Base-by-base conservation (phyloP, 2,329 filamentous ascomycete species). In the Elsinoe perseae region DNA sequence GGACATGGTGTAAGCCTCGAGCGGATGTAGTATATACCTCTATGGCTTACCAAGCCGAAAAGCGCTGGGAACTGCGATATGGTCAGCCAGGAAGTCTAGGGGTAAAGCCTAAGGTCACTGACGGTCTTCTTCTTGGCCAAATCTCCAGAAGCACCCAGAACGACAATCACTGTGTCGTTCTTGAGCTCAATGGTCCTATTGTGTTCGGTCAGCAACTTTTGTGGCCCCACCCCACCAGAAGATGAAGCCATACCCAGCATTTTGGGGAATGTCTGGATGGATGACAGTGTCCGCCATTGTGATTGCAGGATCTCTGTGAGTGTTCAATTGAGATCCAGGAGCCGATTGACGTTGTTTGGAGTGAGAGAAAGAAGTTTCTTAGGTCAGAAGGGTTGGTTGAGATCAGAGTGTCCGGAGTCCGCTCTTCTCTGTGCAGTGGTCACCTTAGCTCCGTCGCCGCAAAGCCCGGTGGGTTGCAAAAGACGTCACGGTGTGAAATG, bases 61-160 rank as follows among this genome's bases (percentile, higher is more conserved):
- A 98, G 84, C 59, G 93, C 93, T 63, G 93, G 93, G 77, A 95
- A 98, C 88, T 95, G 60, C 21, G 46, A 18, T 25, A 23, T 57
- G 23, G 69, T 63, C 30, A 60, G 58, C 56, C 44, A 43, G 46
- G 54, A 18, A 54, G 54, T 12, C 57, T 38, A 56, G 20, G 50
- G 48, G 21, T 27, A 20, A 34, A 21, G 12, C 3, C 18, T 16
- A 48, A 30, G 30, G 57, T 52, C 61, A 72, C 83, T 72, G 76
- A 95, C 90, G 44, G 93, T 98, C 85, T 98, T 98, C 86, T 98
- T 98, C 82, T 98, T 98, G 53, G 93, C 93, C 64, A 98, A 78
- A 80, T 98, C 93, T 68, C 93, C 93, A 54, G 93, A 98, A 63
- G 93, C 93, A 68, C 93, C 93, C 64, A 98, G 85, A 67, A 98